Evolutionary conservation across 176 grass and related monocot genomes (phyloP), one percentile per base, ranked within the genome.

Genomic region (Raddia guianensis): DNA sequence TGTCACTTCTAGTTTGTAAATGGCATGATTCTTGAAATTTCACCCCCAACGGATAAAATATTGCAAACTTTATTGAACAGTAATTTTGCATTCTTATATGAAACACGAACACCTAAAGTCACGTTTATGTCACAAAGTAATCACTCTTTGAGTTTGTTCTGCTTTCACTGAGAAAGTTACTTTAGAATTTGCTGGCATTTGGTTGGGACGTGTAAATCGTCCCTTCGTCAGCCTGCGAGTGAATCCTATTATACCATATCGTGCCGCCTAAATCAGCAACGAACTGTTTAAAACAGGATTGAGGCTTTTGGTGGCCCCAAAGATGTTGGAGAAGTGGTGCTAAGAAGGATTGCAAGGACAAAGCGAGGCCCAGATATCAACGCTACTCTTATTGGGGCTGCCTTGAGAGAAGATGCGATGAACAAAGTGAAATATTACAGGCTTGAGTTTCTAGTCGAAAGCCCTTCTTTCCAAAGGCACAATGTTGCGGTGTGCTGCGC

Each of bases 401-500:
- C 90, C 4, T 63, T 90, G 82, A 85, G 92, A 72, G 88, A 95
- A 78, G 93, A 95, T 43, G 9, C 58, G 0, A 12, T 9, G 42
- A 83, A 57, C 66, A 91, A 87, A 1, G 92, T 91, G 44, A 99
- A 90, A 27, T 93, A 99, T 79, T 96, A 93, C 87, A 99, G 85
- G 87, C 87, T 95, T 10, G 93, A 96, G 78, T 99, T 99, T 68
- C 42, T 63, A 40, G 97, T 96, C 5, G 89, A 99, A 52, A 81
- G 84, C 45, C 82, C 91, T 5, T 86, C 89, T 0, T 93, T 99
- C 7, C 84, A 44, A 18, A 89, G 97, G 5, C 97, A 90, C 75
- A 95, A 99, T 55, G 82, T 95, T 15, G 93, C 96, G 2, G 86
- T 99, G 27, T 95, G 92, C 78, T 93, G 92, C 49, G 89, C 83